Evolutionary conservation across 2,329 filamentous ascomycete species (phyloP).

Genomic region (Fusarium robinianum): DNA sequence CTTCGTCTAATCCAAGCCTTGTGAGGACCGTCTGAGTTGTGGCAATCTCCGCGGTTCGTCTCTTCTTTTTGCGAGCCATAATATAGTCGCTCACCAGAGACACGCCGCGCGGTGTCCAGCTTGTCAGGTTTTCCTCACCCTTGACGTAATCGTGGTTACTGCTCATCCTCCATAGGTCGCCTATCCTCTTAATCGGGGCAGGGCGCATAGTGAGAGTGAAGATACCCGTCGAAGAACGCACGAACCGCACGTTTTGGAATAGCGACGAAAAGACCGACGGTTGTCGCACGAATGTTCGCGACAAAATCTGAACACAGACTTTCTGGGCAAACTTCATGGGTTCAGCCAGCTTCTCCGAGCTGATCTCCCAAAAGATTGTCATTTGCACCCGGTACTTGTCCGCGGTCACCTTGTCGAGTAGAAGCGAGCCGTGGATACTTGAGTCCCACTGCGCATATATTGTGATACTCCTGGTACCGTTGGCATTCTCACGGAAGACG

Average conservation of each 20-base stretch:
- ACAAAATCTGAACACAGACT: conserved; percentile 80
- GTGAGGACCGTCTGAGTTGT: conserved; percentile 69
- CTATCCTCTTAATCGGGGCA: conserved; percentile 85
- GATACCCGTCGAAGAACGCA: conserved; percentile 83
- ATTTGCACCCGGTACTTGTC: conserved; percentile 92
- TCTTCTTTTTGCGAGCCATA: conserved; percentile 70
- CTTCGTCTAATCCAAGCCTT: conserved; percentile 57
- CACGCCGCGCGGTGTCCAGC: conserved; percentile 88
- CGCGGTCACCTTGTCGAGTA: conserved; percentile 91
- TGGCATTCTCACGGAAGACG: conserved; percentile 80
- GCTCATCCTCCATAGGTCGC: conserved; percentile 95
- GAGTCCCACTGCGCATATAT: conserved; percentile 97
- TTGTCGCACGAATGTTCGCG: conserved; percentile 81
- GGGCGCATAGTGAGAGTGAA: conserved; percentile 88
- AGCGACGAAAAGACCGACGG: conserved; percentile 85
- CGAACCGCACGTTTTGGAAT: conserved; percentile 82
- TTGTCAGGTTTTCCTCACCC: conserved; percentile 82
- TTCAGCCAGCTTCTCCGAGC: conserved; percentile 80
- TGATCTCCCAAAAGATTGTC: conserved; percentile 82
- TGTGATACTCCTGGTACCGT: conserved; percentile 86
- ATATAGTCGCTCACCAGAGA: conserved; percentile 91
- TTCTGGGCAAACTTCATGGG: conserved; percentile 87
- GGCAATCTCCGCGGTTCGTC: conserved; percentile 79
- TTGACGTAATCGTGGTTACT: conserved; percentile 95
- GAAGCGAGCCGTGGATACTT: conserved; percentile 85